Evolutionary conservation across 805 yeast genomes (phyloP), one percentile per base, ranked within the genome.

Genomic region (Metahyphopichia silvanorum): DNA sequence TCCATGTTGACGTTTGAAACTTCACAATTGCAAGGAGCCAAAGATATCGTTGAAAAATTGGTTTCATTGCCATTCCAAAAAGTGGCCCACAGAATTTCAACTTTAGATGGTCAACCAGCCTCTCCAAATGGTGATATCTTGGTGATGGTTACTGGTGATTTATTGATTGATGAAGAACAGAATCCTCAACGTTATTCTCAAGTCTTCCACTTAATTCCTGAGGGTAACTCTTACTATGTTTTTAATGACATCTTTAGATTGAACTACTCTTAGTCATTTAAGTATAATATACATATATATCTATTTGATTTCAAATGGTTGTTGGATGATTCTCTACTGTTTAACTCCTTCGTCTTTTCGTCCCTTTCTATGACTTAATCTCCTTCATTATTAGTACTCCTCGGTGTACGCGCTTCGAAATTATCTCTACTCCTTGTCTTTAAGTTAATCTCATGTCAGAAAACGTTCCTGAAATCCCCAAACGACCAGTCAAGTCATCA

Each of bases 1-100:
- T 88, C 97, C 18, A 93, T 93, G 99, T 74, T 93, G 66, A 93
- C 98, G 29, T 93, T 93, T 53, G 98, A 93, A 69, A 81, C 89
- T 34, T 72, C 88, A 38, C 97, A 91, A 72, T 73, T 85, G 46
- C 98, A 91, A 71, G 98, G 99, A 47, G 86, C 95, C 37, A 81
- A 82, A 69, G 82, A 72, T 51, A 93, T 93, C 54, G 88, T 93
- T 43, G 98, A 93, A 69, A 91, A 93, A 62, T 77, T 93, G 46
- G 80, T 78, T 16, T 76, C 88, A 23, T 75, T 93, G 51, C 96
- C 96, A 32, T 93, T 93, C 74, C 82, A 76, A 59, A 88, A 88
- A 66, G 97, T 93, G 37, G 82, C 77, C 31, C 99, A 93, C 71
- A 77, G 94, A 69, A 83, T 93, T 56, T 81, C 95, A 34, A 91